Base-by-base conservation (phyloP, 2,329 filamentous ascomycete species). In the Exophiala phaeomuriformis region DNA sequence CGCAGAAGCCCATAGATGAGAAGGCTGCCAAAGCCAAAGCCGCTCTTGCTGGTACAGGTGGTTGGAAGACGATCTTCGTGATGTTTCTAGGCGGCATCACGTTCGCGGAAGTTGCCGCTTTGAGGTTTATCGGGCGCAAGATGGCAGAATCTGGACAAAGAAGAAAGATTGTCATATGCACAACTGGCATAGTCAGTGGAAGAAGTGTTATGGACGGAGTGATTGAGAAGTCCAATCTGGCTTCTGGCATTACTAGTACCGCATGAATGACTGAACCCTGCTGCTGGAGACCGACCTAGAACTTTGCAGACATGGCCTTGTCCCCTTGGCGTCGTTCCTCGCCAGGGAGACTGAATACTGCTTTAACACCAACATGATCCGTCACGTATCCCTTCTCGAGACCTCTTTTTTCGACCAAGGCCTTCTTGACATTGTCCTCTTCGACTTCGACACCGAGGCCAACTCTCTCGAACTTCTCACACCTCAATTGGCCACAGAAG, bases 41-140 rank as follows among this genome's bases (percentile, higher is more conserved):
- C 56, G 80, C 94, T 29, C 75, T 98, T 37, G 88, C 88, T 44
- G 88, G 90, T 0, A 82, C 76, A 46, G 80, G 80, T 10, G 81
- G 81, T 47, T 84, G 83, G 68, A 95, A 95, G 75, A 91, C 87
- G 0, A 85, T 95, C 0, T 88, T 96, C 65, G 84, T 98, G n/a
- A 95, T 97, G 63, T 97, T 97, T 71, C 75, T 98, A 12, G 93
- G 93, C n/a, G 94, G 93, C 1, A 87, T 98, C 51, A 96, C 90
- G 0, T 95, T 94, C 66, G 91, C 93, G 0, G 93, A 98, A 71
- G 91, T 98, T 67, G 90, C 94, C 39, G 93, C 94, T 19, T 68
- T 98, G 66, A 80, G 94, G 51, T 97, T 95, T 67, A 85, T 98
- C 62, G 88, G 87, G 6, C 83, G 83, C 66, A 84, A 91, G 69